Evolutionary conservation across 1,284 basidiomycete genomes (phyloP).

Genomic region (Agroathelia rolfsii): DNA sequence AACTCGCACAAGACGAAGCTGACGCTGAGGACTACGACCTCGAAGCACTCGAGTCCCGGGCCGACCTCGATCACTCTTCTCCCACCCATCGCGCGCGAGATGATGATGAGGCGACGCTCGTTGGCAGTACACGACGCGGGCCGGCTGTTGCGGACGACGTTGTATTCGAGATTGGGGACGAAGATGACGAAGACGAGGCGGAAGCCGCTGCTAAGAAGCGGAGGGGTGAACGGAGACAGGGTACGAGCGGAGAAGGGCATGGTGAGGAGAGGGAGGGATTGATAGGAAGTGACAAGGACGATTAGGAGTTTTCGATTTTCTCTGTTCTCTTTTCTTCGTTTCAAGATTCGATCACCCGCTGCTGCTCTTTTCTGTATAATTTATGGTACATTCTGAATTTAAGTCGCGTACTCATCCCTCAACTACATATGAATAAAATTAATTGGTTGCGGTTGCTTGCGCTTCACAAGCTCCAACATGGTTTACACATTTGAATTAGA

Average conservation of each 20-base stretch:
- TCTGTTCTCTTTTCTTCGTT: constrained; percentile 4
- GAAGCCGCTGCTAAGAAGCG: constrained; percentile 42
- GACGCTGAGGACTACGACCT: constrained; percentile 91
- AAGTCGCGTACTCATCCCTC: constrained; percentile 40
- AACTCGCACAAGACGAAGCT: constrained; percentile 80
- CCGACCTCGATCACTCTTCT: too few species aligned
- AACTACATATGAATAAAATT: constrained; percentile 1
- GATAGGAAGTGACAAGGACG: constrained; percentile 31
- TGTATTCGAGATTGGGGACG: constrained; percentile 90
- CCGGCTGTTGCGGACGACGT: constrained; percentile 56
- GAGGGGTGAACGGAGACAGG: constrained; percentile 30
- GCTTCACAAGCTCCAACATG: too few species aligned
- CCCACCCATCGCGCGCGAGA: constrained; percentile 38
- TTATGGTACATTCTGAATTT: constrained; percentile 19
- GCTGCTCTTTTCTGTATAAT: constrained; percentile 3
- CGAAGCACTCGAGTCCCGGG: constrained; percentile 55
- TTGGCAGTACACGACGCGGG: constrained; percentile 40
- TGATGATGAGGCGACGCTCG: constrained; percentile 60
- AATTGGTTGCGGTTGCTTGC: constrained; percentile 1
- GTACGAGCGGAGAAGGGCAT: constrained; percentile 35
- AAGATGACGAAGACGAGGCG: constrained; percentile 63
- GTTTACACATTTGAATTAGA: too few species aligned
- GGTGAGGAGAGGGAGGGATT: constrained; percentile 56
- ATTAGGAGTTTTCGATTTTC: constrained; percentile 19
- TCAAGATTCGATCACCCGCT: not conserved